Conservation (phyloP, 2,329 filamentous ascomycete genomes). For the Dactylellina sp. region DNA sequence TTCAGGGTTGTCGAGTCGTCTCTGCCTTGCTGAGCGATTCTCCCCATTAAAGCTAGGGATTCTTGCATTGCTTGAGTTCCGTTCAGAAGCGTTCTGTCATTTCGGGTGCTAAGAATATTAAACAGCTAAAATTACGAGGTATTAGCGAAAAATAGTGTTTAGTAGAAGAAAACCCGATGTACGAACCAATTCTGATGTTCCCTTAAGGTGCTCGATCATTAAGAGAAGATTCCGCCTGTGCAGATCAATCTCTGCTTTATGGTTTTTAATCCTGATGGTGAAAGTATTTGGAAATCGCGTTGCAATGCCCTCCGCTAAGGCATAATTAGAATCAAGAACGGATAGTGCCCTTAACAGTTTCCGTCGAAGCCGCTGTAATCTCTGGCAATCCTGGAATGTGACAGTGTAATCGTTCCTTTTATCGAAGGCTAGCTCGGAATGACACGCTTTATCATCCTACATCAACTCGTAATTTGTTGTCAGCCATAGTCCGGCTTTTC, state of each 20-base stretch:
- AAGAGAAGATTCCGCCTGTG: conserved; percentile 30
- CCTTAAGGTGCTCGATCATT: conserved; percentile 35
- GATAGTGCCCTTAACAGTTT: conserved; percentile 30
- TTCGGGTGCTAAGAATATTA: conserved; percentile 29
- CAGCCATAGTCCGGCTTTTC: too few species aligned
- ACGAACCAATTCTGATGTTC: conserved; percentile 35
- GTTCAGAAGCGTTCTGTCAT: conserved; percentile 21
- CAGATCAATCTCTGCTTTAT: conserved; percentile 33
- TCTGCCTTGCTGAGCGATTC: conserved; percentile 35
- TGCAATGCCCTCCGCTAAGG: conserved; percentile 24
- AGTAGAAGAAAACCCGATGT: neutral
- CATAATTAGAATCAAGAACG: conserved; percentile 29
- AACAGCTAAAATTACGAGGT: conserved; percentile 20
- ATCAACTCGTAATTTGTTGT: too few species aligned
- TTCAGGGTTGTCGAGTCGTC: conserved; percentile 37
- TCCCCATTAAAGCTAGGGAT: conserved; percentile 38
- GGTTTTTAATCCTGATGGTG: conserved; percentile 20
- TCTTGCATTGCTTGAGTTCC: conserved; percentile 43
- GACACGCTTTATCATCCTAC: conserved; percentile 21
- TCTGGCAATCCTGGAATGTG: conserved; percentile 22
- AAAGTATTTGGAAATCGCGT: conserved; percentile 22
- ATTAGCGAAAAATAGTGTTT: neutral
- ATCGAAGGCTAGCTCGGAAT: conserved; percentile 10
- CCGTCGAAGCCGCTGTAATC: conserved; percentile 22
- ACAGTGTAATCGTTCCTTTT: conserved; percentile 17